Base-by-base conservation (phyloP, 2,329 filamentous ascomycete genomes). In the Mycocentrospora acerina region DNA sequence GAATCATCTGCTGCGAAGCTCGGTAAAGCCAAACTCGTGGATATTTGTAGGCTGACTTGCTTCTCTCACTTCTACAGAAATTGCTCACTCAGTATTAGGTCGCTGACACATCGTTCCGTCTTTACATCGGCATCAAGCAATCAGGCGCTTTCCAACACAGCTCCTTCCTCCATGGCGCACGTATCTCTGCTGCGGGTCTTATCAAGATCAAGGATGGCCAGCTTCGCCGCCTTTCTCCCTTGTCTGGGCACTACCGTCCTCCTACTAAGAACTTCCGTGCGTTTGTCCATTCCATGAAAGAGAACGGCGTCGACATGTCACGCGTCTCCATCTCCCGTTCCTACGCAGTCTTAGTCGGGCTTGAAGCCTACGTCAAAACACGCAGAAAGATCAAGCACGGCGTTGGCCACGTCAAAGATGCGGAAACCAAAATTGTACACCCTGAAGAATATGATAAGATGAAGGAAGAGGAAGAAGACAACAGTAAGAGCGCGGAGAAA, bases 51-150 rank as follows among this genome's bases (percentile, higher is more conserved):
- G 71, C 55, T 4, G 5, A 22, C 9, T 22, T 9, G 19, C 9
- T 22, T 22, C 9, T 32, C 16, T 16, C 16, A 26, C 7, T 4
- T 4, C 11, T n/a, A 13, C 7, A n/a, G 6, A 15, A 16, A 17
- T 11, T 29, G 14, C 30, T 48, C 18, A 40, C 17, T 7, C 15
- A 18, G 15, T 15, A 24, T 12, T 30, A 68, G 65, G 65, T 90
- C 7, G 85, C 86, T 16, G 90, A 95, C 67, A 91, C 88, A 1
- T 85, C 80, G 1, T 93, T 90, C 64, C 81, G 87, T 1, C 74
- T 95, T 0, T 95, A 95, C 63, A 82, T 95, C 24, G 90, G 90
- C 32, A 93, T 95, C 71, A 95, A 96, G 60, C 82, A 87, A 63
- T 85, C 83, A 4, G 90, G 90, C 9, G 82, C 86, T 4, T 96